These are phyloP conservation scores for Zymoseptoria ardabiliae DNA, from an alignment of 2,329 filamentous ascomycete species.

Conservation along the genomic window DNA sequence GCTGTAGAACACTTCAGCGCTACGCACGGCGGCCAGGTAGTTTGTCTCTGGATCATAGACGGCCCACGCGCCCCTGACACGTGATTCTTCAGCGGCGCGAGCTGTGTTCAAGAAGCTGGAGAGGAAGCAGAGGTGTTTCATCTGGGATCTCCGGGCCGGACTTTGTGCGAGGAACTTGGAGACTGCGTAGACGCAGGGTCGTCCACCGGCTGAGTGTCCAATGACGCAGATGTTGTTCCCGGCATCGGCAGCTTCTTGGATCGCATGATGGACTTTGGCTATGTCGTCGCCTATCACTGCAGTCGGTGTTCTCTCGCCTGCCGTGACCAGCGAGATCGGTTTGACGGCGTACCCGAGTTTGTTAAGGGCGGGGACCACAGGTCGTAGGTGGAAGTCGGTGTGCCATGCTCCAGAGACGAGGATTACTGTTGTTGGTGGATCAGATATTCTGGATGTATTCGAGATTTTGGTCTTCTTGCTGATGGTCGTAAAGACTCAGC, in stretches of 20 bases:
- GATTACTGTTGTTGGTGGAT: not conserved
- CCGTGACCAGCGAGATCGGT: not conserved
- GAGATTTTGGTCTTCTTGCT: not conserved
- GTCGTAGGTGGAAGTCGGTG: not conserved
- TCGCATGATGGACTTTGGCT: not conserved
- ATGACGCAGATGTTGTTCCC: not conserved
- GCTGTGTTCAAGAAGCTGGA: too few relatives aligned
- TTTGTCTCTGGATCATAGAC: too few relatives aligned
- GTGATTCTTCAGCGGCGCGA: too few relatives aligned
- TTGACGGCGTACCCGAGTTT: not conserved
- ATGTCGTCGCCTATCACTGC: not conserved
- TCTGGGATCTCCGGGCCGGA: too few relatives aligned
- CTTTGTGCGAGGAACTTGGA: too few relatives aligned
- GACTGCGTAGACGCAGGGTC: too few relatives aligned
- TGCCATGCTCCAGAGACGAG: not conserved
- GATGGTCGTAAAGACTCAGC: too few relatives aligned
- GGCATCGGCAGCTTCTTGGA: not conserved
- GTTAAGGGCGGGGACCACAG: not conserved
- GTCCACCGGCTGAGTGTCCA: not conserved
- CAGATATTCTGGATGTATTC: not conserved
- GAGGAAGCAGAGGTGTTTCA: too few relatives aligned
- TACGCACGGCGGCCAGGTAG: too few relatives aligned
- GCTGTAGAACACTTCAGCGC: not conserved
- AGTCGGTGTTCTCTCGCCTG: not conserved
- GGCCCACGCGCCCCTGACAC: too few relatives aligned